phyloP scores from a whole-genome alignment of 1,284 basidiomycete genomes.

The Prillingera fragicola region DNA sequence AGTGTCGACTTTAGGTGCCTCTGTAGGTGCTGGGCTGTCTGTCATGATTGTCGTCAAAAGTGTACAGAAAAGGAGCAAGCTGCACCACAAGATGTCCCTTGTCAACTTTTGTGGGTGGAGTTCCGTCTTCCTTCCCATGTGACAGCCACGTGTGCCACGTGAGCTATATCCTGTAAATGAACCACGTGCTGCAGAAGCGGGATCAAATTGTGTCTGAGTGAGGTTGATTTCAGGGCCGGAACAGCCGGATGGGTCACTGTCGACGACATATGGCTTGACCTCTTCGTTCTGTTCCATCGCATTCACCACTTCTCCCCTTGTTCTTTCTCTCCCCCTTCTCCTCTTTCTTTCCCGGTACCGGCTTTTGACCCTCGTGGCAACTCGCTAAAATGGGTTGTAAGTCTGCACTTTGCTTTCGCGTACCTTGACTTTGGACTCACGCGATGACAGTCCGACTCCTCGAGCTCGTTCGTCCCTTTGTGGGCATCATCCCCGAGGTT shows the following conservation, averaged over 20 bases:
- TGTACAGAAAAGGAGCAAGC: not conserved
- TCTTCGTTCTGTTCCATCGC: constrained; percentile 3
- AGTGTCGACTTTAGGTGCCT: constrained; percentile 1
- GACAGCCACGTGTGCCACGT: not conserved
- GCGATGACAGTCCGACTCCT: constrained; percentile 90
- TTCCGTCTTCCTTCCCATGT: not conserved
- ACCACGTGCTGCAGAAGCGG: too few relatives aligned
- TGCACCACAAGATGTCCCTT: not conserved
- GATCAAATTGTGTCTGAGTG: too few relatives aligned
- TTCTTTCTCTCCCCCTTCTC: not conserved
- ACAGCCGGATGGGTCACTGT: too few relatives aligned
- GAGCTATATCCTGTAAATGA: too few relatives aligned
- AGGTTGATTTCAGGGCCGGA: too few relatives aligned
- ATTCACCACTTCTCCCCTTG: not conserved
- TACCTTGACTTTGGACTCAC: too few relatives aligned
- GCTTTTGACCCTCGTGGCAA: constrained; percentile 16
- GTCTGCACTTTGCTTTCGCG: constrained; percentile 6
- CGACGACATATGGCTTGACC: constrained; percentile 1
- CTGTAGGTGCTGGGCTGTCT: not conserved
- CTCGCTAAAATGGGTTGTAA: constrained; percentile 30
- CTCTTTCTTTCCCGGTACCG: constrained; percentile 12
- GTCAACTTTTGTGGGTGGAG: constrained; percentile 4
- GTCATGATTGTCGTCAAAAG: not conserved
- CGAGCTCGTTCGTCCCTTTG: constrained; percentile 88
- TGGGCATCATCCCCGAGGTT: constrained; percentile 86